phyloP scores from a whole-genome alignment of 2,329 filamentous ascomycete species.

The Sordariomycetes sp. region DNA sequence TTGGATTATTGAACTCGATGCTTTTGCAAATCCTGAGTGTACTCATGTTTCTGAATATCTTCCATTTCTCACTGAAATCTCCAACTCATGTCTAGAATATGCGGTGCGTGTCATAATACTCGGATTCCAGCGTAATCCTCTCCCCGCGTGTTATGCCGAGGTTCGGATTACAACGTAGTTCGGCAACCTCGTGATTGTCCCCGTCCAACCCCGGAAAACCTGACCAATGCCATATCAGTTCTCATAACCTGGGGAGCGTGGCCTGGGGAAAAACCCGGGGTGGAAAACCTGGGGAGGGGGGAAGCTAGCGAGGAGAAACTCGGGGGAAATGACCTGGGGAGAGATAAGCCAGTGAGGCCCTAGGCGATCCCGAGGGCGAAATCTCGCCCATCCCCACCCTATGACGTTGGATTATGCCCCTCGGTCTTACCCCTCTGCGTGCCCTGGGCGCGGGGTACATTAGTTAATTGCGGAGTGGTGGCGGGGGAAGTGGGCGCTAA shows the following conservation, averaged over 20 bases:
- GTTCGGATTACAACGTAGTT: background rate
- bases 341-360: background rate
- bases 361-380: background rate
- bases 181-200: background rate
- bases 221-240: background rate
- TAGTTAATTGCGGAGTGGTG: background rate
- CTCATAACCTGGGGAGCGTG: background rate
- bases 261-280: background rate
- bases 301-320: background rate
- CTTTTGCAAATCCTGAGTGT: background rate
- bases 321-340: background rate
- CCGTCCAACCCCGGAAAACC: background rate
- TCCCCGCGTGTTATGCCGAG: background rate
- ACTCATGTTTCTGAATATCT: background rate
- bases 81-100: no score
- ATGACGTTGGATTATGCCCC: background rate
- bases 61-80: no score
- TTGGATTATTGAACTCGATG: background rate
- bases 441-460: background rate
- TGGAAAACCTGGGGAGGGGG: background rate
- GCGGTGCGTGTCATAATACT: no score
- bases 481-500: background rate
- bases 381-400: background rate
- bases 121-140: background rate
- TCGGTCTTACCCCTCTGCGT: background rate